These are phyloP conservation scores for Sophora flavescens DNA, from an alignment of 306 rosid genomes.

Conservation along the genomic window DNA sequence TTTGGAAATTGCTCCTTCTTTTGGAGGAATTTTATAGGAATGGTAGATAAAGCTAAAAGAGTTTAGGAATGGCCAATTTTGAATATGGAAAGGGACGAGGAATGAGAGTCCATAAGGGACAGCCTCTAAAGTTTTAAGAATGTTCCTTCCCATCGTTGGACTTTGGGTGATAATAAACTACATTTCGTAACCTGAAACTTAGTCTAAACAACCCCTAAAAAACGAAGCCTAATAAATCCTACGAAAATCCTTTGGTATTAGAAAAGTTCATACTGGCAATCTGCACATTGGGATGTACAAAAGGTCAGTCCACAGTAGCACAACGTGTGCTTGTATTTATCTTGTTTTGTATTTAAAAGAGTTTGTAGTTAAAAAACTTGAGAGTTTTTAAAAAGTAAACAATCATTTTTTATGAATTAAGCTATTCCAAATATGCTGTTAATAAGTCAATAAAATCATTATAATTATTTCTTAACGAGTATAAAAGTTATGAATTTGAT, in stretches of 20 bases:
- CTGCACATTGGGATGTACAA: neutral
- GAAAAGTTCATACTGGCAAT: neutral
- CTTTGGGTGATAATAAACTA: neutral
- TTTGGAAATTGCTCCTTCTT: constrained; percentile 33
- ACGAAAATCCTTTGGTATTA: neutral
- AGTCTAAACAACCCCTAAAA: neutral
- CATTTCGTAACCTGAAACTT: neutral
- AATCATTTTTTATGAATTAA: no score
- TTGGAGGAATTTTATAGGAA: constrained; percentile 36
- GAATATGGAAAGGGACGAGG: constrained; percentile 34
- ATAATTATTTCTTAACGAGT: no score
- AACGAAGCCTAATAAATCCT: constrained; percentile 3
- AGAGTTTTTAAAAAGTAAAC: no score
- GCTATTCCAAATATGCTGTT: no score
- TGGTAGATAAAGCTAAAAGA: constrained; percentile 18
- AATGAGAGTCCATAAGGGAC: constrained; percentile 22
- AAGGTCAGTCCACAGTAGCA: no score
- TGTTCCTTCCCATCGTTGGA: constrained; percentile 41
- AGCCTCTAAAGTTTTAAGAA: constrained; percentile 19
- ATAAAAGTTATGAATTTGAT: no score
- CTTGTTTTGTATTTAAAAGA: neutral
- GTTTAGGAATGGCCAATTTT: constrained; percentile 32
- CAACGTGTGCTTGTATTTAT: no score
- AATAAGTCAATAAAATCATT: no score
- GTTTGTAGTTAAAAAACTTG: no score